These are phyloP conservation scores for thale cress (Arabidopsis thaliana) DNA, from an alignment of 345 rosid species.

Conservation along the genomic window DNA sequence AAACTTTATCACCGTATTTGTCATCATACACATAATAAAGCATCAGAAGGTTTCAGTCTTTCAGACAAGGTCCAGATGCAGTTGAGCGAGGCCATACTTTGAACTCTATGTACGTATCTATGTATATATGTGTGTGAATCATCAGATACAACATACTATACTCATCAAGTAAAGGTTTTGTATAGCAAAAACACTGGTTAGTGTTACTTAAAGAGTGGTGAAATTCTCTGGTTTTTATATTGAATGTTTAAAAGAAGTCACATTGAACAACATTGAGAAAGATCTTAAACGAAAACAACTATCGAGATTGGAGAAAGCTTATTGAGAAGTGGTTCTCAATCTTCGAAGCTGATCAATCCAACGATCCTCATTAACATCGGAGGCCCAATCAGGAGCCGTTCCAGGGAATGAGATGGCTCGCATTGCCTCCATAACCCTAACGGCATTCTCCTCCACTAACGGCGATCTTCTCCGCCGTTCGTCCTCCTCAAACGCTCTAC, in stretches of 20 bases:
- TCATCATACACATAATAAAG: background rate
- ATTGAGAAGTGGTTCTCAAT: slow-evolving; percentile 53
- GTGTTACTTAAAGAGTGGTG: background rate
- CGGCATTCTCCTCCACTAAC: slow-evolving; percentile 61
- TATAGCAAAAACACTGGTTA: slow-evolving; percentile 30
- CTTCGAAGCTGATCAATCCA: slow-evolving; percentile 75
- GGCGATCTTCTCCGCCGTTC: slow-evolving; percentile 79
- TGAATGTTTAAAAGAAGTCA: background rate
- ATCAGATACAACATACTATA: slow-evolving; percentile 12
- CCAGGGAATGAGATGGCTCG: slow-evolving; percentile 76
- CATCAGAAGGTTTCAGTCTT: slow-evolving; percentile 2
- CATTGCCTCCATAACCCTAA: slow-evolving; percentile 84
- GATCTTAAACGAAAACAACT: background rate
- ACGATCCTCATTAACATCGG: slow-evolving; percentile 65
- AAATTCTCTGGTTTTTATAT: background rate
- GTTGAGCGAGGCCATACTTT: slow-evolving; percentile 11
- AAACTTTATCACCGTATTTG: background rate
- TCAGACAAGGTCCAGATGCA: slow-evolving; percentile 14
- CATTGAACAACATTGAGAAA: background rate
- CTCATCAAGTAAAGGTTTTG: slow-evolving; percentile 6
- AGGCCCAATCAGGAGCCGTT: slow-evolving; percentile 78
- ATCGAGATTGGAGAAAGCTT: background rate
- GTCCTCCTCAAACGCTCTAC: slow-evolving; percentile 71
- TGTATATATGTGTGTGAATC: slow-evolving; percentile 24
- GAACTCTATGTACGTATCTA: slow-evolving; percentile 14